Evolutionary conservation across 768 basidiomycete species (phyloP).

Genomic region (Sporobolomyces pararoseus): DNA sequence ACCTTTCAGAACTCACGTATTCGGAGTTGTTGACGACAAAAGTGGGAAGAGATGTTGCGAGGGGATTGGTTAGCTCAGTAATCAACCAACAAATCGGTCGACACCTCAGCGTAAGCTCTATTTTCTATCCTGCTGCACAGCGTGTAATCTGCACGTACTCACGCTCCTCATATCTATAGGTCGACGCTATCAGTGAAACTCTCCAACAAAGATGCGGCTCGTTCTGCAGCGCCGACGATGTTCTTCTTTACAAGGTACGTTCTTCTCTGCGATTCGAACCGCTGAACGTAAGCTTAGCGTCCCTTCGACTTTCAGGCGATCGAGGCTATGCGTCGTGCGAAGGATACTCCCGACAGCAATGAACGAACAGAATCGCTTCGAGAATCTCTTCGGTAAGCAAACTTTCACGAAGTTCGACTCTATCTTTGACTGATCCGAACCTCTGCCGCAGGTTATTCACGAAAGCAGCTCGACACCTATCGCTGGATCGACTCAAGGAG

Average conservation of each 20-base stretch:
- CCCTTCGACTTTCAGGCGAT: constrained; percentile 83
- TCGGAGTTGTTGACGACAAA: constrained; percentile 80
- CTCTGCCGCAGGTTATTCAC: constrained; percentile 64
- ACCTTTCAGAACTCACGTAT: constrained; percentile 69
- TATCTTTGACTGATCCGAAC: constrained; percentile 14
- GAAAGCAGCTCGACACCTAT: constrained; percentile 79
- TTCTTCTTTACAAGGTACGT: constrained; percentile 87
- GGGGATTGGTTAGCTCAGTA: constrained; percentile 85
- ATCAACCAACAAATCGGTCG: constrained; percentile 98
- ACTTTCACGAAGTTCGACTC: constrained; percentile 16
- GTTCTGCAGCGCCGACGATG: constrained; percentile 97
- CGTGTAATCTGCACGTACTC: too few relatives aligned
- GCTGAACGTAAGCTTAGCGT: too few relatives aligned
- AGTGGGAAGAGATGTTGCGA: constrained; percentile 79
- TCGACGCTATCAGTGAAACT: constrained; percentile 93
- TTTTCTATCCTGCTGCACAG: constrained; percentile 5
- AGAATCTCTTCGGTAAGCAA: constrained; percentile 79
- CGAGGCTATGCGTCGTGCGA: constrained; percentile 86
- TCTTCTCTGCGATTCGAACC: not conserved
- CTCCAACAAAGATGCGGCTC: constrained; percentile 91
- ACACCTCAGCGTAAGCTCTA: constrained; percentile 75
- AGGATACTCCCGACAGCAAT: constrained; percentile 66
- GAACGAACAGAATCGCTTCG: constrained; percentile 75
- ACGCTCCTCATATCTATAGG: constrained; percentile 53
- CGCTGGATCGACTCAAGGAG: constrained; percentile 77